Evolutionary conservation across 2,329 filamentous ascomycete genomes (phyloP), one percentile per base, ranked within the genome.

Genomic region (Fusarium concolor): DNA sequence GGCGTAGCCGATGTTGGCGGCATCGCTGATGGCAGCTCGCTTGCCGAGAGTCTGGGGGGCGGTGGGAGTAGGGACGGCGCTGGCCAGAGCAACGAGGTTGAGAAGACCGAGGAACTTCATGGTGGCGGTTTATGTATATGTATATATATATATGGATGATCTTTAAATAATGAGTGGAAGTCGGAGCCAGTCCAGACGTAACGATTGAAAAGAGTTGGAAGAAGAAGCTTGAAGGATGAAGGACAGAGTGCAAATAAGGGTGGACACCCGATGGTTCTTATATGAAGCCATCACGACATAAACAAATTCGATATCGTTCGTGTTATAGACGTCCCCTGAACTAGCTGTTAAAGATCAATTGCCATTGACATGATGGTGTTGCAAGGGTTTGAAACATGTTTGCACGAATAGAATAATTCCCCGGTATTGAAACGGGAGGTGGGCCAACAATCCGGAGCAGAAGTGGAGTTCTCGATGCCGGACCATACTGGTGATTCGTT

Each of bases 1-100:
- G 41, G 76, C 78, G 63, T 76, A 80, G 10, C 79, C 78, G 41
- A 80, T 70, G 54, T 74, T 58, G 56, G 76, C 78, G n/a, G 76
- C 74, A 49, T 80, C 78, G 9, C 75, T 77, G 69, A 79, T 74
- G 66, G 76, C 65, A 51, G 78, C 77, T 45, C 77, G 76, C 74
- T 79, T 79, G 64, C 70, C 66, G 14, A 79, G 59, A 28, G 68
- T 70, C 33, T 73, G 56, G 33, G 74, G 68, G 38, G 74, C 56
- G 65, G 76, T 77, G 44, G 74, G 75, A 18, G 75, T 76, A 33
- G 77, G 75, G 37, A 61, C 65, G 39, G 78, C 78, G 59, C 51
- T 65, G 68, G 67, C 74, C 43, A 79, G 54, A 60, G 73, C 74
- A 49, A 75, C 70, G 37, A 79, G 61, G 65, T 73, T 73, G 65